Conservation (phyloP, 2,329 filamentous ascomycete species). For the Aspergillus sclerotialis region DNA sequence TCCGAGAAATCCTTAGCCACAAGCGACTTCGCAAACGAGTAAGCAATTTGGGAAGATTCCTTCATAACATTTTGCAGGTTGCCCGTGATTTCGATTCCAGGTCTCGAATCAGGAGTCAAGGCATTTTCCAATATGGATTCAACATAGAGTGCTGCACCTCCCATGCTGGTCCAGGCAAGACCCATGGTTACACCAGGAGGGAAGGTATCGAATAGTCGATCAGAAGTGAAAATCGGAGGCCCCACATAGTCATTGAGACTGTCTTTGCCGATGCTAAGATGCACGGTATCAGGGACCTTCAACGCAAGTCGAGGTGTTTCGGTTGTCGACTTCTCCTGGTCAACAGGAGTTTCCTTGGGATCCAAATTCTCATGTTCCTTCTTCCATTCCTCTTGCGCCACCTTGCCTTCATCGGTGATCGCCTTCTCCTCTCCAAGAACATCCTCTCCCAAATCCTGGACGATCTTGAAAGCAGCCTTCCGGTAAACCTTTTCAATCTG, state of each 20-base stretch:
- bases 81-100: conserved; percentile 82
- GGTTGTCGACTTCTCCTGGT: conserved; percentile 31
- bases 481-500: conserved; percentile 99
- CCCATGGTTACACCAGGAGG: conserved; percentile 96
- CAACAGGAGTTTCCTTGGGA: conserved; percentile 53
- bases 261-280: conserved; percentile 78
- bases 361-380: conserved; percentile 53
- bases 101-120: conserved; percentile 64
- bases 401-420: conserved; percentile 78
- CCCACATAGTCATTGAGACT: conserved; percentile 96
- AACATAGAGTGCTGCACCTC: conserved; percentile 91
- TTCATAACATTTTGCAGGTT: conserved; percentile 98
- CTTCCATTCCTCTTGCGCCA: conserved; percentile 56
- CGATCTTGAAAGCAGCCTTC: conserved; percentile 94
- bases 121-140: conserved; percentile 90
- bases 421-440: conserved; percentile 73
- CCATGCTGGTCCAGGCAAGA: conserved; percentile 95
- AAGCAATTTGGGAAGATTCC: conserved; percentile 89
- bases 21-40: conserved; percentile 87
- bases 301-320: conserved; percentile 67
- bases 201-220: conserved; percentile 88
- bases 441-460: conserved; percentile 85
- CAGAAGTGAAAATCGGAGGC: conserved; percentile 89
- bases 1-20: conserved; percentile 79
- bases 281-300: conserved; percentile 77